Base-by-base conservation (phyloP, 1,284 basidiomycete genomes). In the Gomphus sp. region DNA sequence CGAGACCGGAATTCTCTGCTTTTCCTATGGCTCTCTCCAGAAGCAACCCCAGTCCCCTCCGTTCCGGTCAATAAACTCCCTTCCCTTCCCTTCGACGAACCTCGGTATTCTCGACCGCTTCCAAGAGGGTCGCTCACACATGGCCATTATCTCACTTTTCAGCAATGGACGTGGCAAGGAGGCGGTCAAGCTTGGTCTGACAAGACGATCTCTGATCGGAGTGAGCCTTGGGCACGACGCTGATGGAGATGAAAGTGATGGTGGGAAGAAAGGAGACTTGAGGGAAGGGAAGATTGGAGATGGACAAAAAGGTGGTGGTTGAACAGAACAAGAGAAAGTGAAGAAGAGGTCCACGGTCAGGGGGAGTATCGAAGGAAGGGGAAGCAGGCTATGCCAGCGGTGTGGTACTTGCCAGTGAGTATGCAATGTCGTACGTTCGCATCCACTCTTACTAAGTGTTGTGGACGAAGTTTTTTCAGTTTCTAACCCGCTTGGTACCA, bases 31-130 rank as follows among this genome's bases (percentile, higher is more conserved):
- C 28, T 34, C n/a, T 11, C 55, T n/a, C 47, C 61, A 87, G 90
- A 92, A 67, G 87, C 88, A 0, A 80, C 83, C 9, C 91, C 91
- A 0, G 73, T 93, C 37, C 83, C 87, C 62, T 83, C 82, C 61
- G 82, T 93, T 51, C 88, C 87, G 1, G 74, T 93, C 53, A 94
- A 94, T 72, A 90, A 88, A 64, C 85, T 95, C 3, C 89, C 88
- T 0, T 87, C 88, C 49, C 89, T 95, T 1, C 88, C 92, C 0
- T 85, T 84, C 59, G 91, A 95, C 65, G 91, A 94, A 70, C 82
- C 91, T 95, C 22, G 87, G 90, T 44, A 90, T 95, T 63, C 79
- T 96, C 56, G 93, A 95, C 69, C 88, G 80, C 62, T 96, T 96
- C 71, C 93, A 95, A 70, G 91, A 94, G 68, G 93, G 93, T 10